Evolutionary conservation across 1,139 yeast species (phyloP).

Genomic region (Candida albicans): DNA sequence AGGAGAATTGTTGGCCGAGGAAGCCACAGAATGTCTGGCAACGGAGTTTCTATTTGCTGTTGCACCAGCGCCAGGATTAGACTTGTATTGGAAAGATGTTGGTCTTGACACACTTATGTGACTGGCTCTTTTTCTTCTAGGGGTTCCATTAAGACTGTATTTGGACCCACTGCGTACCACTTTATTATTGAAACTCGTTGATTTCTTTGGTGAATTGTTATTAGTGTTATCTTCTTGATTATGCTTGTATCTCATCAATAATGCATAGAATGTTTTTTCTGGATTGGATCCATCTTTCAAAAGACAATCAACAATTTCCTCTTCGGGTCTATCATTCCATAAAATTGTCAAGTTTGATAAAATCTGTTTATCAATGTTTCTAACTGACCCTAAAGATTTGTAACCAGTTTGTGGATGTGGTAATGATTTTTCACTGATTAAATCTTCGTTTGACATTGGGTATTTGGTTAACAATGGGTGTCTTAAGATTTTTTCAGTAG

Average conservation of each 20-base stretch:
- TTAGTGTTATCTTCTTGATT: slow-evolving; percentile 40
- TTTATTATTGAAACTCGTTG: slow-evolving; percentile 20
- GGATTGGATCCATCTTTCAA: slow-evolving; percentile 60
- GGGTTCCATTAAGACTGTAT: slow-evolving; percentile 28
- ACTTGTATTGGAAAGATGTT: slow-evolving; percentile 50
- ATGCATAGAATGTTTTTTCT: slow-evolving; percentile 74
- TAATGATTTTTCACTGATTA: slow-evolving; percentile 51
- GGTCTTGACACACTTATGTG: slow-evolving; percentile 58
- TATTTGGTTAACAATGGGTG: slow-evolving; percentile 77
- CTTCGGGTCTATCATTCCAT: slow-evolving; percentile 69
- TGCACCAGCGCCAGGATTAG: background rate
- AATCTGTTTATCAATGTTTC: slow-evolving; percentile 61
- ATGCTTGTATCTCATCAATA: slow-evolving; percentile 56
- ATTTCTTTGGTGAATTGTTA: slow-evolving; percentile 18
- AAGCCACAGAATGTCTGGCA: slow-evolving; percentile 16
- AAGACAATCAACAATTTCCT: slow-evolving; percentile 55
- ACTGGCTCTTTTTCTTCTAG: slow-evolving; percentile 47
- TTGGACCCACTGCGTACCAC: slow-evolving; percentile 20
- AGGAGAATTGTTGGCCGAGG: slow-evolving; percentile 39
- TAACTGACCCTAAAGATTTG: slow-evolving; percentile 46
- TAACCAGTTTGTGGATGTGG: slow-evolving; percentile 66
- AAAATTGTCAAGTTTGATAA: slow-evolving; percentile 66
- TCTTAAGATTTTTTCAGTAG: slow-evolving; percentile 69
- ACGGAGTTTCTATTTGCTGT: slow-evolving; percentile 22
- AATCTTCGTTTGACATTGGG: slow-evolving; percentile 51